Evolutionary conservation across 371 early-diverging fungal genomes (phyloP).

Genomic region (Rhizopus delemar): DNA sequence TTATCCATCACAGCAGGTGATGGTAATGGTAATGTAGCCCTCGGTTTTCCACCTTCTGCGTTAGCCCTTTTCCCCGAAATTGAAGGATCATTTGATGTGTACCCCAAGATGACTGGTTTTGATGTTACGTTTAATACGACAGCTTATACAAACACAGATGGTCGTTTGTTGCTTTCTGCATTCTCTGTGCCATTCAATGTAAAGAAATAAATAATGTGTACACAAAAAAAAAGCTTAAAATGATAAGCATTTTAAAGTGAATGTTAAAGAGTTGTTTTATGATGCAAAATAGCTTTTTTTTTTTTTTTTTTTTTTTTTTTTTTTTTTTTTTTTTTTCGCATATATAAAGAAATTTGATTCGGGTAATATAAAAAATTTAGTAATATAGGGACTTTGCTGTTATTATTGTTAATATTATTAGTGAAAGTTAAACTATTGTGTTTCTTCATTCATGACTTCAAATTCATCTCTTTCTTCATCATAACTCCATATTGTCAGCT

Average conservation of each 20-base stretch:
- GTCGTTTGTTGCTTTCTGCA: conserved; percentile 83
- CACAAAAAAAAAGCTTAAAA: too few relatives aligned
- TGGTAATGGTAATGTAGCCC: conserved; percentile 79
- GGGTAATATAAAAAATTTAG: too few relatives aligned
- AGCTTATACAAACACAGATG: conserved; percentile 79
- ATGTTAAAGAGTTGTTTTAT: too few relatives aligned
- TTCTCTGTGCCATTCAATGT: conserved; percentile 84
- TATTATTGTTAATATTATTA: too few relatives aligned
- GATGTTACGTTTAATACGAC: conserved; percentile 85
- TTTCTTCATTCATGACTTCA: conserved; percentile 4
- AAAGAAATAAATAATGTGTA: conserved; percentile 10
- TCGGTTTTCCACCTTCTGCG: conserved; percentile 83
- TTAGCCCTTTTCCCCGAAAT: conserved; percentile 94
- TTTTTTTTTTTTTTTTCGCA: too few relatives aligned
- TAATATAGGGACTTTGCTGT: too few relatives aligned
- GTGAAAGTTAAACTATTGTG: background rate
- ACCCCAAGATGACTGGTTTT: conserved; percentile 87
- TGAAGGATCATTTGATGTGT: conserved; percentile 91
- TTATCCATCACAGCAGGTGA: conserved; percentile 76
- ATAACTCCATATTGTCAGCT: conserved; percentile 47
- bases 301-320: too few relatives aligned
- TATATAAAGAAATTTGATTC: too few relatives aligned
- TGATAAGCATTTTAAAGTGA: too few relatives aligned
- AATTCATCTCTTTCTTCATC: conserved; percentile 47
- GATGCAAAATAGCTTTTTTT: too few relatives aligned